phyloP scores from a whole-genome alignment of 1,139 yeast genomes.

The Lodderomyces orthopsilosis region DNA sequence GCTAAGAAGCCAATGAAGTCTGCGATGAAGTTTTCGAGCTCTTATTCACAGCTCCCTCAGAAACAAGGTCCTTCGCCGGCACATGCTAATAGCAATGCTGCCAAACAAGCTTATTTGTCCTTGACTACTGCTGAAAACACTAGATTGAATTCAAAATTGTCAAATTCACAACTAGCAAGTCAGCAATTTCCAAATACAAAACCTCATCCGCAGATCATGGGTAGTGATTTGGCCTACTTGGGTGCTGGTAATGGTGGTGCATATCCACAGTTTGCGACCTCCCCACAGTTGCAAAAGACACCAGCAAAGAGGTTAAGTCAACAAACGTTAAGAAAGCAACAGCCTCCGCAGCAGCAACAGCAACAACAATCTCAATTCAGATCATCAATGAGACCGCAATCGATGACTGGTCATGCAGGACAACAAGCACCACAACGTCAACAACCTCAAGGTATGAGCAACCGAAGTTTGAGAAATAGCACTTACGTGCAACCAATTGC shows the following conservation, averaged over 20 bases:
- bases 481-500: slow-evolving; percentile 43
- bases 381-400: slow-evolving; percentile 33
- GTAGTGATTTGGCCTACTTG: slow-evolving; percentile 9
- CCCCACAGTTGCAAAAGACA: slow-evolving; percentile 9
- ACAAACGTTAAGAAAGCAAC: slow-evolving; percentile 27
- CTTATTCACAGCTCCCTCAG: slow-evolving; percentile 17
- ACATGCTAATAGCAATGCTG: slow-evolving; percentile 33
- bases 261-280: slow-evolving; percentile 11
- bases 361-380: slow-evolving; percentile 16
- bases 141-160: slow-evolving; percentile 62
- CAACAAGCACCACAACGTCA: slow-evolving; percentile 1
- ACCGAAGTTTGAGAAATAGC: slow-evolving; percentile 31
- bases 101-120: slow-evolving; percentile 62
- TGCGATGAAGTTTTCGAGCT: slow-evolving; percentile 55
- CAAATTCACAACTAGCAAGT: slow-evolving; percentile 7
- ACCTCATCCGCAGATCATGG: background rate
- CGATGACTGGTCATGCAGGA: slow-evolving; percentile 7
- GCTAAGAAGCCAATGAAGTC: slow-evolving; percentile 53
- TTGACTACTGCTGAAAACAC: slow-evolving; percentile 78
- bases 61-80: slow-evolving; percentile 7
- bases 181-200: background rate
- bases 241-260: slow-evolving; percentile 13
- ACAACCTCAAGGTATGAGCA: slow-evolving; percentile 22
- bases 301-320: slow-evolving; percentile 30
- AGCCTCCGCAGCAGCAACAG: slow-evolving; percentile 3